Evolutionary conservation across 495 filamentous ascomycete species (phyloP).

Genomic region (Penicillium canariense): DNA sequence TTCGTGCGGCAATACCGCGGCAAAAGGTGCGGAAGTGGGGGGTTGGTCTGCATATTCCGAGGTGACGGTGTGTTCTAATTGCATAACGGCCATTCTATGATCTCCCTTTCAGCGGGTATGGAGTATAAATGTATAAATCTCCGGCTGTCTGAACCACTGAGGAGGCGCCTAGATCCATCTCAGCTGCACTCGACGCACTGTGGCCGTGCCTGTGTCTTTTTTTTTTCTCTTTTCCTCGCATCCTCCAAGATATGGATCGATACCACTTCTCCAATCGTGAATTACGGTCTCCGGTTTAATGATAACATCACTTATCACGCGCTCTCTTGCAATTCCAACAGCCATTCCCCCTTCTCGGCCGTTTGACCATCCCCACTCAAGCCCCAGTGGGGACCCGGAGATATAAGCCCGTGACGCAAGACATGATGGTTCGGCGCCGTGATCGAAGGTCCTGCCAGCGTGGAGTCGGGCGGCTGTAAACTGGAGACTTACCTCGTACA

Average conservation of each 20-base stretch:
- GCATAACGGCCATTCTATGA: no score
- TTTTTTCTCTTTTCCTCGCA: not conserved
- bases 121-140: not conserved
- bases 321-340: no score
- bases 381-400: not conserved
- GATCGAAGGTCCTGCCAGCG: not conserved
- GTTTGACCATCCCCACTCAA: not conserved
- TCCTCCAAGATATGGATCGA: no score
- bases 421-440: not conserved
- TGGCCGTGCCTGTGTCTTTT: not conserved
- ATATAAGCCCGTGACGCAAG: not conserved
- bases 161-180: not conserved
- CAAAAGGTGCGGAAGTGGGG: not conserved
- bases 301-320: no score
- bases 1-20: not conserved
- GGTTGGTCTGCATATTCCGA: not conserved
- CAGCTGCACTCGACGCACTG: not conserved
- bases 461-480: not conserved
- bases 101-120: not conserved
- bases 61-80: not conserved
- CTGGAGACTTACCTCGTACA: no score
- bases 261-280: no score
- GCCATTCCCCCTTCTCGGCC: not conserved
- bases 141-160: not conserved
- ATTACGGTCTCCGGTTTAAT: no score